Conservation (phyloP, 2,329 filamentous ascomycete genomes). For the Trichoderma breve region DNA sequence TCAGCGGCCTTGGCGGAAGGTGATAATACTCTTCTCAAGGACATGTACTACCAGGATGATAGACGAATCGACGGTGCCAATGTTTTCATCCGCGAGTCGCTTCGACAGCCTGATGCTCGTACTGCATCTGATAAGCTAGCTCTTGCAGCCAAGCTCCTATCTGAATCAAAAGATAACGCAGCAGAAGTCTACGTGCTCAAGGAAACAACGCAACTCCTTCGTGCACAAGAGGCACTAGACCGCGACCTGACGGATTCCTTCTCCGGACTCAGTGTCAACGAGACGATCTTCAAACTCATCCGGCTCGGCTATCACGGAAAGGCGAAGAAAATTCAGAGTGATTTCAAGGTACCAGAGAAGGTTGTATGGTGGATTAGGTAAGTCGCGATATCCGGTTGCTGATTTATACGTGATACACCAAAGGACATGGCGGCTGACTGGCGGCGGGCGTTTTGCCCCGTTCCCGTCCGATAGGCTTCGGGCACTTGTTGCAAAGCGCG, state of each 20-base stretch:
- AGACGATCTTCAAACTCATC: slow-evolving; percentile 88
- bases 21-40: slow-evolving; percentile 83
- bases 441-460: slow-evolving; percentile 8
- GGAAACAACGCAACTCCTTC: slow-evolving; percentile 75
- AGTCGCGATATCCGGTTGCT: slow-evolving; percentile 26
- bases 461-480: slow-evolving; percentile 57
- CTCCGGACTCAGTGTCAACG: slow-evolving; percentile 80
- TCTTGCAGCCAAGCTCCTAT: slow-evolving; percentile 77
- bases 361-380: slow-evolving; percentile 80
- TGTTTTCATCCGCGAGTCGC: slow-evolving; percentile 80
- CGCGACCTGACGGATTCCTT: slow-evolving; percentile 77
- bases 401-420: not conserved
- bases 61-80: slow-evolving; percentile 83
- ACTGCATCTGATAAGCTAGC: slow-evolving; percentile 81
- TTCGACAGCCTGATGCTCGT: slow-evolving; percentile 67
- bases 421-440: slow-evolving; percentile 7
- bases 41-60: slow-evolving; percentile 97
- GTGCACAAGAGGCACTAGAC: slow-evolving; percentile 84
- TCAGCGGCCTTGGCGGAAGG: slow-evolving; percentile 66
- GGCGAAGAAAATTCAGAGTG: slow-evolving; percentile 81
- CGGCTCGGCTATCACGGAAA: slow-evolving; percentile 77
- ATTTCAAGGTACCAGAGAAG: slow-evolving; percentile 92
- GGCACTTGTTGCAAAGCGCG: slow-evolving; percentile 82
- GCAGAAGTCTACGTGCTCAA: slow-evolving; percentile 74
- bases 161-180: slow-evolving; percentile 75